Base-by-base conservation (phyloP, 179 eudicot genomes). In the Patellifolia procumbens region DNA sequence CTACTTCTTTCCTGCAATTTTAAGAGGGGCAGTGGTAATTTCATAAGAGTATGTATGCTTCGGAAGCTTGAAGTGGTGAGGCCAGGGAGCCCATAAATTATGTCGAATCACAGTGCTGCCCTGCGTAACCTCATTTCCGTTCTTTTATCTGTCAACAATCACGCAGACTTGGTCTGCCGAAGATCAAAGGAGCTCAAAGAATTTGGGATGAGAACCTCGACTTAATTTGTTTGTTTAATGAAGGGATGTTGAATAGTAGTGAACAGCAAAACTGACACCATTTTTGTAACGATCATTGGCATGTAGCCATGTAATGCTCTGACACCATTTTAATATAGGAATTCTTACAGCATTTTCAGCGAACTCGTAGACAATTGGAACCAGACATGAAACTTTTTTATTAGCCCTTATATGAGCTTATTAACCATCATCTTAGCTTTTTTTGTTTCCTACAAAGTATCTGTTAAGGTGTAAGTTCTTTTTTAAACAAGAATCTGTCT, bases 281-380 rank as follows among this genome's bases (percentile, higher is more conserved):
- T 22, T 12, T 71, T 71, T 71, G 64, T 32, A 70, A 19, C 26
- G 10, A 46, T 10, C 43, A 8, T 48, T 52, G 59, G 22, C 74
- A 71, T 71, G 63, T 52, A 52, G n/a, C n/a, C 59, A 53, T 52
- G 52, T 13, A 69, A 2, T 48, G 68, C 46, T 63, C 35, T 26
- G 34, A 35, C 34, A 0, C 45, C 34, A 19, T 4, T 17, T 7
- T 6, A 39, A 34, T 19, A 5, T 35, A 63, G 17, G 17, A 28
- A 35, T 63, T 17, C 4, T 24, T 6, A 20, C 29, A 3, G 7
- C n/a, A 11, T 11, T 58, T 58, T n/a, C n/a, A n/a, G n/a, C n/a
- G n/a, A n/a, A n/a, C n/a, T n/a, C n/a, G n/a, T n/a, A n/a, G n/a
- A n/a, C n/a, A n/a, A n/a, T n/a, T n/a, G n/a, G n/a, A n/a, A n/a